Base-by-base conservation (phyloP, 306 rosid genomes). In the Cercis canadensis region DNA sequence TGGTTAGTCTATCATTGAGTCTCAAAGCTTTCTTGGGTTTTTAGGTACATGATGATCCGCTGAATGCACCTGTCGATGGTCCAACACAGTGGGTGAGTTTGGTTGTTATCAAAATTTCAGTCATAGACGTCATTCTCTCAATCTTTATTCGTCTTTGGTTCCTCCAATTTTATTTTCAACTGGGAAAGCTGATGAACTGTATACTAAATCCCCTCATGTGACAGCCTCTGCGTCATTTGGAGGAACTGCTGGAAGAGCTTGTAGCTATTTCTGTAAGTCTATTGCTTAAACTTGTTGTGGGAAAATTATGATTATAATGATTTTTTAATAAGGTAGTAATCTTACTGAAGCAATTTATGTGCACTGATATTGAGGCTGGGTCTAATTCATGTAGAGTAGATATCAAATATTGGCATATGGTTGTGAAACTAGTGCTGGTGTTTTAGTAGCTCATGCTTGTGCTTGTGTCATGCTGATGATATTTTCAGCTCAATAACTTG, bases 71-170 rank as follows among this genome's bases (percentile, higher is more conserved):
- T 29, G 94, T 91, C 59, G 98, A 94, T 82, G 98, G 96, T 78
- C 98, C 97, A 15, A 94, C 97, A 11, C 98, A 94, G 63, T 91
- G 98, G 98, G 98, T 90, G 76, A 86, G 95, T 83, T 57, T 65
- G 57, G 32, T 33, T 2, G 74, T 37, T 33, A 16, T 46, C 33
- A 50, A n/a, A n/a, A 37, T 69, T 24, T 52, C 60, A 24, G 44
- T 70, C 41, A 32, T 45, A 50, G 17, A 44, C 54, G 66, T 34
- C 11, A 46, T 62, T 57, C 61, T 67, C 39, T 65, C 64, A 44
- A 29, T 19, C 36, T 39, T 49, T 72, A 44, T 46, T 67, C 70
- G 49, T 39, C 57, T 46, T 45, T 55, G 57, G 54, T 19, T 66
- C 34, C 52, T 69, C 47, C n/a, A 9, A 40, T 6, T 4, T n/a